phyloP scores from a whole-genome alignment of 2,329 filamentous ascomycete species.

The Emmonsiellopsis sp. region DNA sequence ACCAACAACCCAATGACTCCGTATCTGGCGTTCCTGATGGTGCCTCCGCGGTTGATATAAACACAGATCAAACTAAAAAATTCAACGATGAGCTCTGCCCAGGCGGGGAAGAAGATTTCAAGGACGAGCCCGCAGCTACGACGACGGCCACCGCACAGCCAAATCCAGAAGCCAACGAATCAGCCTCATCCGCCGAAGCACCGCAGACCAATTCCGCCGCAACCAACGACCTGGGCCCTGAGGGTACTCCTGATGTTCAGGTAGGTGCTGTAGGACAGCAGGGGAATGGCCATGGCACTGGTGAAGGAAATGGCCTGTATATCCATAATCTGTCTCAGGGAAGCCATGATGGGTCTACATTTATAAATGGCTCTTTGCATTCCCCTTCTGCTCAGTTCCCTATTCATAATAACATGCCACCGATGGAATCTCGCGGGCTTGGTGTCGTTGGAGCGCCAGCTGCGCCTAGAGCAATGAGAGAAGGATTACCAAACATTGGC shows the following conservation, averaged over 20 bases:
- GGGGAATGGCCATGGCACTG: not conserved
- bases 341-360: slow-evolving; percentile 15
- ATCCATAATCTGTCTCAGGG: not conserved
- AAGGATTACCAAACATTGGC: slow-evolving; percentile 75
- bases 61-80: slow-evolving; percentile 15
- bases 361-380: slow-evolving; percentile 5
- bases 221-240: not conserved
- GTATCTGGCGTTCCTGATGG: slow-evolving; percentile 6
- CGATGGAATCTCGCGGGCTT: slow-evolving; percentile 41
- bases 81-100: slow-evolving; percentile 26
- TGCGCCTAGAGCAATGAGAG: slow-evolving; percentile 88
- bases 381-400: slow-evolving; percentile 9
- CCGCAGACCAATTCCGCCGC: not conserved
- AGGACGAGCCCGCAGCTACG: slow-evolving; percentile 14
- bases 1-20: slow-evolving; percentile 10
- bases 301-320: not conserved
- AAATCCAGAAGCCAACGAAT: slow-evolving; percentile 3
- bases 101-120: slow-evolving; percentile 24
- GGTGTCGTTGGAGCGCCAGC: slow-evolving; percentile 66
- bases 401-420: slow-evolving; percentile 19
- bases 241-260: slow-evolving; percentile 8
- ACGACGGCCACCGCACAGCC: slow-evolving; percentile 9
- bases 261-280: slow-evolving; percentile 1
- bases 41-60: not conserved
- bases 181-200: not conserved